Evolutionary conservation across 139 green algal species (phyloP), one percentile per base, ranked within the genome.

Genomic region (Chlorella sp.): DNA sequence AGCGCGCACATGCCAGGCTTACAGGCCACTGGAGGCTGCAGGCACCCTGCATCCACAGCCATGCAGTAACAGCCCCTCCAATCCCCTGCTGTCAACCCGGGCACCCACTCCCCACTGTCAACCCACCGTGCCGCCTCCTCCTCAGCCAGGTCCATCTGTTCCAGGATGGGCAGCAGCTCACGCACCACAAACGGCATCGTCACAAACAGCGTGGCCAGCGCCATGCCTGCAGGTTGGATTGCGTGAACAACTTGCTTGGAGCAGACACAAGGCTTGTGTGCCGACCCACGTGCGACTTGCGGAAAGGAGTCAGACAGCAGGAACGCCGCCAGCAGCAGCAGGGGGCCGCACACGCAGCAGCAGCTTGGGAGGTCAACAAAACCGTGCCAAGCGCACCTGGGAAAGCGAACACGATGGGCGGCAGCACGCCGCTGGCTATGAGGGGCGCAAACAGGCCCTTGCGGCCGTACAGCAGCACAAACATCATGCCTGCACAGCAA

Each of bases 381-480:
- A 67, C 28, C 16, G 4, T 60, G 51, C 51, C 46, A 54, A 20
- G n/a, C 90, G 16, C n/a, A 95, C 94, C 94, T 80, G 93, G 92
- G 73, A 98, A 95, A 0, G 95, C 95, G 88, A 97, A 98, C 40
- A 98, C 94, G 36, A 98, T 85, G 24, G 89, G 92, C 51, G 51
- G 51, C 51, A 60, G 51, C 87, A 97, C 89, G 85, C 93, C 93
- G 20, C 91, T 87, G 38, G 88, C 81, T 54, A 97, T 90, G 43
- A 95, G 64, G 5, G 91, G 92, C 22, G 91, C 94, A 88, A 98
- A 98, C 90, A 94, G 95, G 72, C 95, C 95, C 22, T 92, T 88
- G 32, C 95, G 87, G n/a, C 95, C 95, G 87, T 97, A 98, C 83
- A 98, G 89, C 82, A 98, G 89, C 82, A 96, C 93, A 72, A 97